Conservation (phyloP, 495 filamentous ascomycete genomes). For the Xylaria longipes region DNA sequence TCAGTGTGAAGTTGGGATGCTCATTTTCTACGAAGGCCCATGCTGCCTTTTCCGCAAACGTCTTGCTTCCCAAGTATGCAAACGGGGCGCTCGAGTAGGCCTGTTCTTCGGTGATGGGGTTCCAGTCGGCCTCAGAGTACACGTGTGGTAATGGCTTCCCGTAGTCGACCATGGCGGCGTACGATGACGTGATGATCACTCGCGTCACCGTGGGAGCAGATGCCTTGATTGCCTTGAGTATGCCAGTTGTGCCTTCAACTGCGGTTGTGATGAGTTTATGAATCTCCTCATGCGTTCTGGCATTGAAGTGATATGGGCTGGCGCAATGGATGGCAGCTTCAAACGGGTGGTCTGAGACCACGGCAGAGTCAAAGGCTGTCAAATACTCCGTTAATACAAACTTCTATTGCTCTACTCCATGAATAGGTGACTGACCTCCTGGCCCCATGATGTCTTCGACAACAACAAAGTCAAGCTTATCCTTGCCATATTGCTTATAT, state of each 20-base stretch:
- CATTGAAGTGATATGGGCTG: conserved; percentile 49
- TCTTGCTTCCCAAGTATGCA: conserved; percentile 45
- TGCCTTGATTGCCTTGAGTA: conserved; percentile 46
- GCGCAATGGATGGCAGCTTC: conserved; percentile 54
- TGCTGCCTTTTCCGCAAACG: background rate
- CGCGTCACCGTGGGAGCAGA: conserved; percentile 45
- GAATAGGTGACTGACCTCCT: conserved; percentile 33
- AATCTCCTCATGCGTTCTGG: conserved; percentile 15
- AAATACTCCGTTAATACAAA: background rate
- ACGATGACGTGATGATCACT: conserved; percentile 54
- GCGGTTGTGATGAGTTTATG: conserved; percentile 40
- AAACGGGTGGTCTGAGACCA: conserved; percentile 39
- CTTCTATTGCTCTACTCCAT: no score
- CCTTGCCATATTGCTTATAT: conserved; percentile 19
- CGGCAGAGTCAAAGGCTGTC: conserved; percentile 27
- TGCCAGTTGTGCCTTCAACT: conserved; percentile 50
- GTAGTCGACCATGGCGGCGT: conserved; percentile 48
- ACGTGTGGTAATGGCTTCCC: conserved; percentile 42
- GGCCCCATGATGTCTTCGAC: conserved; percentile 44
- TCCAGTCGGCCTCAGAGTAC: conserved; percentile 51
- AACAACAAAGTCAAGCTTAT: conserved; percentile 41
- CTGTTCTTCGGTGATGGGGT: conserved; percentile 45
- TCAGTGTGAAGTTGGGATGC: no score
- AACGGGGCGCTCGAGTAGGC: conserved; percentile 32
- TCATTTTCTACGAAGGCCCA: no score